Evolutionary conservation across 192 early-diverging fungal genomes (phyloP).

Genomic region (Coemansia erecta): DNA sequence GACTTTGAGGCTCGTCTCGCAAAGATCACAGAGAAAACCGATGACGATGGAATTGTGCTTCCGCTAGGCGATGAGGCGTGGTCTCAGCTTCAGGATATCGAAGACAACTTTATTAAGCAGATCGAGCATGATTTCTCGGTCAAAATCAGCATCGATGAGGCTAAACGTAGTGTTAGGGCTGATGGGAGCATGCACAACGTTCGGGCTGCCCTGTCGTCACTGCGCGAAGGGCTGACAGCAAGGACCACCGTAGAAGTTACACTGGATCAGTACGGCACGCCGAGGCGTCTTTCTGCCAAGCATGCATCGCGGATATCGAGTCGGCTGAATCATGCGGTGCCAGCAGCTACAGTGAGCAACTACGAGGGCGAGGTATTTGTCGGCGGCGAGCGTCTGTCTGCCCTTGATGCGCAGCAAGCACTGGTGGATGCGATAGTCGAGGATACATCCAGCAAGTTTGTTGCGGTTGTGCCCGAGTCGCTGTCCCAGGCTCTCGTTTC

Average conservation of each 20-base stretch:
- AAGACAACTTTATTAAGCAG: not conserved
- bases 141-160: constrained; percentile 7
- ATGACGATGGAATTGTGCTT: constrained; percentile 22
- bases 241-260: constrained; percentile 25
- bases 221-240: constrained; percentile 36
- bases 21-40: constrained; percentile 4
- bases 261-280: constrained; percentile 15
- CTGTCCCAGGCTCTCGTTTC: not conserved
- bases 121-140: constrained; percentile 30
- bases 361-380: constrained; percentile 29
- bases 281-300: constrained; percentile 15
- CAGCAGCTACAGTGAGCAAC: constrained; percentile 6
- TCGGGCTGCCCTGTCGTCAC: constrained; percentile 23
- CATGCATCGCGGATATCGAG: constrained; percentile 3
- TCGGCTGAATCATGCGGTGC: not conserved
- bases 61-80: constrained; percentile 15
- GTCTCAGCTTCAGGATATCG: constrained; percentile 8
- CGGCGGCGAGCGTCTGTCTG: constrained; percentile 15
- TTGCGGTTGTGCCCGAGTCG: constrained; percentile 17
- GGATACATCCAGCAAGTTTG: constrained; percentile 11
- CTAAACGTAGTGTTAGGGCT: constrained; percentile 10
- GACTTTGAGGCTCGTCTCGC: constrained; percentile 13
- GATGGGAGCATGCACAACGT: constrained; percentile 21
- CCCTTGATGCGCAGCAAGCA: constrained; percentile 33
- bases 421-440: constrained; percentile 33